Evolutionary conservation across 768 basidiomycete species (phyloP), one percentile per base, ranked within the genome.

Genomic region (Leccinum uliginosum): DNA sequence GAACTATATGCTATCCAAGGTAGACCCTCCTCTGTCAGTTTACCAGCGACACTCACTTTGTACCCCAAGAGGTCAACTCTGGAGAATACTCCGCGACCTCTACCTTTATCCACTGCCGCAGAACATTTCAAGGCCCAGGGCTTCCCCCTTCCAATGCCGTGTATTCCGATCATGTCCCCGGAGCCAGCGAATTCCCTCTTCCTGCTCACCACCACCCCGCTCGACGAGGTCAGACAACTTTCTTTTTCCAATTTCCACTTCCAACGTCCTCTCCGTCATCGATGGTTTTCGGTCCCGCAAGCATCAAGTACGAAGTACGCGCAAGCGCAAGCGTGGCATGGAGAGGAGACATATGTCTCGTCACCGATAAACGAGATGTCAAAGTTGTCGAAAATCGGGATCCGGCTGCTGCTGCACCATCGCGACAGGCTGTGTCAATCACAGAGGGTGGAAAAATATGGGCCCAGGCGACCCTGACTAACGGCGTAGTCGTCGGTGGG

Each of bases 91-190:
- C 89, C 23, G 91, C 91, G 3, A 88, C 85, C 0, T 87, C 85
- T 26, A 86, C 84, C 0, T 93, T 92, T 63, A 69, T 91, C 29
- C 86, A 88, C 60, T 81, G 77, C 55, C 78, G 82, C 27, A 79
- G 87, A 30, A 67, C 89, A 6, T 93, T 91, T 66, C 91, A 93
- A 71, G 91, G 90, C 3, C 87, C 87, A 3, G 85, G 84, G 17
- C 75, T 92, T 7, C 91, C 91, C 0, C 89, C 89, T 8, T 92
- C 91, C 11, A 93, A 93, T 67, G 87, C 91, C 2, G 89, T 93
- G 0, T 78, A 86, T 54, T 77, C 83, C 1, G 78, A 86, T 66
- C 43, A 68, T 54, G 6, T 49, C 47, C 80, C 85, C 2, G 66
- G 73, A 5, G 77, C 82, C 15, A 85, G 80, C 1, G 82, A 85